A percentile compares a stretch with the other conserved stretches of the same genome.
These are phyloP conservation scores for Thermochaetoides thermophila DNA, from an alignment of 495 filamentous ascomycete genomes.

Conservation along the genomic window DNA sequence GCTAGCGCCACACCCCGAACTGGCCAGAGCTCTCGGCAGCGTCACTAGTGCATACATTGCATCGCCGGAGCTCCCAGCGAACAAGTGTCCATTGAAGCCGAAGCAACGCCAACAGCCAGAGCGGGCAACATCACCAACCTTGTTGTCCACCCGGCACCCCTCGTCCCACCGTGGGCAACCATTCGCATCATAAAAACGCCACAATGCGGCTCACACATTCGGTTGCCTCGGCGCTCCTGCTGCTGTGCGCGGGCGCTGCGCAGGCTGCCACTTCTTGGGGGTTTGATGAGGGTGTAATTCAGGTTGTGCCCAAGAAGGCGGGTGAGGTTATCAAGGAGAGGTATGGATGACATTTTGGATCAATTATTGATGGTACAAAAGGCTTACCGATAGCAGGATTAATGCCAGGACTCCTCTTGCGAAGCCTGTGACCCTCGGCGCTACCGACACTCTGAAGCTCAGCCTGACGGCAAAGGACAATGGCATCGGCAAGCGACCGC, in stretches of 20 bases:
- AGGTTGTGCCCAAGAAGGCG: constrained; percentile 54
- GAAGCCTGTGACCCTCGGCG: constrained; percentile 47
- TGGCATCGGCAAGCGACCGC: constrained; percentile 63
- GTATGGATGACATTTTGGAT: constrained; percentile 29
- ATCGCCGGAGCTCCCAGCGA: no score
- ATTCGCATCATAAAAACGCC: no score
- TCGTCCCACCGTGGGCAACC: constrained; percentile 5
- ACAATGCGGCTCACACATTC: constrained; percentile 37
- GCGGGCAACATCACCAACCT: no score
- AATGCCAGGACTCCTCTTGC: constrained; percentile 45
- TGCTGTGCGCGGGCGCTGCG: constrained; percentile 29
- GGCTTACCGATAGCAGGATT: constrained; percentile 35
- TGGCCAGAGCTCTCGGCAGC: no score
- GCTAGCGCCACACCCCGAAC: no score
- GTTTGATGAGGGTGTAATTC: constrained; percentile 72
- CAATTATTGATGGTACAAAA: background rate
- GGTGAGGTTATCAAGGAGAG: constrained; percentile 56
- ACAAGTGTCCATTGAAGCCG: no score
- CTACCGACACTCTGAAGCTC: constrained; percentile 66
- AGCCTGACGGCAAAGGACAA: constrained; percentile 66
- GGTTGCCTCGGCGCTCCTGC: constrained; percentile 32
- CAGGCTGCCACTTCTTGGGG: constrained; percentile 65
- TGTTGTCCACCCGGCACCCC: constrained; percentile 3
- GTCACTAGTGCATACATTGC: no score
- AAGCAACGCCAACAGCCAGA: no score